Percentiles rank a stretch among this genome's conserved stretches.
phyloP scores from a whole-genome alignment of 768 basidiomycete species.

The Coprinopsis marcescibilis region DNA sequence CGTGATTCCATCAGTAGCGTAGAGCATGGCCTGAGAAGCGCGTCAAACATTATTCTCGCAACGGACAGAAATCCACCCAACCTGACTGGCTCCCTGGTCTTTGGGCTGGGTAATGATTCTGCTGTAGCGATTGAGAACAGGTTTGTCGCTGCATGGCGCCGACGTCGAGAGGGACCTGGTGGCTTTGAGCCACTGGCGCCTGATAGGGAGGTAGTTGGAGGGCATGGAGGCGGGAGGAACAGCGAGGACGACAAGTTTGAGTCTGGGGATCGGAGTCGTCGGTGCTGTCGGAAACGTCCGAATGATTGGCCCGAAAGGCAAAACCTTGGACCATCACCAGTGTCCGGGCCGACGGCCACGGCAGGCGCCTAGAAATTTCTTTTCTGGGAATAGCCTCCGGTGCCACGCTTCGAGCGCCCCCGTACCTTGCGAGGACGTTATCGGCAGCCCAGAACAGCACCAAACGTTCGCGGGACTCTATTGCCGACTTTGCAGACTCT shows the following conservation, averaged over 20 bases:
- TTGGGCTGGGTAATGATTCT: constrained; percentile 85
- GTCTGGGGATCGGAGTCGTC: constrained; percentile 4
- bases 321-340: no score
- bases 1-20: constrained; percentile 91
- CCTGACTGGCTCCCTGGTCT: constrained; percentile 93
- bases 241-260: background rate
- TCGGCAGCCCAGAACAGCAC: no score
- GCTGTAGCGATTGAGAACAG: constrained; percentile 66
- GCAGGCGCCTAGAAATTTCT: no score
- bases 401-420: no score
- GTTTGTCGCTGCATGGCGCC: constrained; percentile 33
- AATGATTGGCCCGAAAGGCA: no score
- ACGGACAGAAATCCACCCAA: constrained; percentile 18
- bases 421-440: no score
- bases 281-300: background rate
- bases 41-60: constrained; percentile 1
- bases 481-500: no score
- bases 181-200: constrained; percentile 18
- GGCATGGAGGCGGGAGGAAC: constrained; percentile 9
- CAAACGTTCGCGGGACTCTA: no score
- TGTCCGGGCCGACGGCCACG: no score
- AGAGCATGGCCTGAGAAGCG: constrained; percentile 82
- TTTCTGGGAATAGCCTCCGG: no score
- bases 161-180: constrained; percentile 35
- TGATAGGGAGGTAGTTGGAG: constrained; percentile 18